A percentile compares a stretch with the other conserved stretches of the same genome.
Conservation (phyloP, 2,329 filamentous ascomycete species). For the Alternaria angustiovoidea region DNA sequence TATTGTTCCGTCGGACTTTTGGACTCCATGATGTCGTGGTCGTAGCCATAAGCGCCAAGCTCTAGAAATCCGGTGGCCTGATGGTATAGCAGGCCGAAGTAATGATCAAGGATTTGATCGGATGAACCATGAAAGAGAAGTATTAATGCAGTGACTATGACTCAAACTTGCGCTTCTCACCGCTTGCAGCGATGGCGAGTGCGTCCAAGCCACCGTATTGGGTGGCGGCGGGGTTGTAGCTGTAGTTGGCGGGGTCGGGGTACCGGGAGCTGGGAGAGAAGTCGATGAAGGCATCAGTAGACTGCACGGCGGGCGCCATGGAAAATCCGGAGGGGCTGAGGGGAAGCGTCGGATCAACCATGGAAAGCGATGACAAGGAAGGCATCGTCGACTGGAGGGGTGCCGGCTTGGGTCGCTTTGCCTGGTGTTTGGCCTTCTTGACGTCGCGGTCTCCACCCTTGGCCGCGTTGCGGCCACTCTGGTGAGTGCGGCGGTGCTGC, state of each 20-base stretch:
- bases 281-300: conserved; percentile 32
- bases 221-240: conserved; percentile 32
- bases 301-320: conserved; percentile 41
- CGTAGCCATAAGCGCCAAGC: conserved; percentile 23
- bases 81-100: conserved; percentile 3
- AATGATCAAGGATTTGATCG: conserved; percentile 5
- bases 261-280: conserved; percentile 40
- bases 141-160: conserved; percentile 12
- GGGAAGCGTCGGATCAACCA: conserved; percentile 42
- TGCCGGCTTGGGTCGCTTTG: conserved; percentile 44
- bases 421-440: conserved; percentile 48
- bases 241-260: conserved; percentile 40
- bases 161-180: conserved; percentile 50
- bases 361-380: conserved; percentile 29
- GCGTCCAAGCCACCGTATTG: conserved; percentile 47
- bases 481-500: conserved; percentile 81
- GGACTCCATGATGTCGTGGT: conserved; percentile 23
- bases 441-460: conserved; percentile 47
- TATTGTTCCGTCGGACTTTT: conserved; percentile 42
- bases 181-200: conserved; percentile 48
- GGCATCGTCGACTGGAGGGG: conserved; percentile 40
- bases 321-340: conserved; percentile 40
- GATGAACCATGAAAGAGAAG: conserved; percentile 4
- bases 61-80: conserved; percentile 1
- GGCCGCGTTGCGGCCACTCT: conserved; percentile 56